Evolutionary conservation across 139 green algal genomes (phyloP).

Genomic region (Asterochloris sp.): DNA sequence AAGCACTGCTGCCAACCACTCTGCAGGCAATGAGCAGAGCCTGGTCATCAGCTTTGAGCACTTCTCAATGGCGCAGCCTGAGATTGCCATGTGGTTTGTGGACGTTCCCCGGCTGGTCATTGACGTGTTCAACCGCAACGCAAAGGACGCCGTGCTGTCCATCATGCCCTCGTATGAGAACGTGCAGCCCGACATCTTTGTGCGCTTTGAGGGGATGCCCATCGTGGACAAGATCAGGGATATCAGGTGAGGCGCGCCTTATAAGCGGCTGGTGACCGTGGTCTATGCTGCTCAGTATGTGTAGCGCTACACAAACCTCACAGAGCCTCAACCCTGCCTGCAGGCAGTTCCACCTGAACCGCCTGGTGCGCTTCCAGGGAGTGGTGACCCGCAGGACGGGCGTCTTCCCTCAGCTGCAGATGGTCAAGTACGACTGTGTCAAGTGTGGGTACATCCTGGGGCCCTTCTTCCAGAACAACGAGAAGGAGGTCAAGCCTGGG

Average conservation of each 20-base stretch:
- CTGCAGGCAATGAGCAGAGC: conserved; percentile 62
- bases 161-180: conserved; percentile 18
- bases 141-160: conserved; percentile 38
- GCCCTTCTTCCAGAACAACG: conserved; percentile 78
- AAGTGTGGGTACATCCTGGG: conserved; percentile 86
- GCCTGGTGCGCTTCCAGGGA: conserved; percentile 80
- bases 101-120: conserved; percentile 80
- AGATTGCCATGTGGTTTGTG: conserved; percentile 80
- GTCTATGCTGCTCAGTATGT: not conserved
- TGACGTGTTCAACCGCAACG: conserved; percentile 64
- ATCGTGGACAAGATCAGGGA: conserved; percentile 89
- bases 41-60: conserved; percentile 89
- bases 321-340: not conserved
- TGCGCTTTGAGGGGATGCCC: conserved; percentile 84
- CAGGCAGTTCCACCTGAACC: conserved; percentile 83
- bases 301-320: no score
- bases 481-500: conserved; percentile 73
- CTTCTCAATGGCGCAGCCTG: conserved; percentile 50
- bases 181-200: conserved; percentile 65
- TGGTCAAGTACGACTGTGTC: conserved; percentile 89
- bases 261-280: not conserved
- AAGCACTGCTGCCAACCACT: not conserved
- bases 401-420: conserved; percentile 95
- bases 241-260: conserved; percentile 64
- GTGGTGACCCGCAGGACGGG: conserved; percentile 95